These are phyloP conservation scores for Aureobasidium subglaciale DNA, from an alignment of 2,329 filamentous ascomycete genomes.

Conservation along the genomic window DNA sequence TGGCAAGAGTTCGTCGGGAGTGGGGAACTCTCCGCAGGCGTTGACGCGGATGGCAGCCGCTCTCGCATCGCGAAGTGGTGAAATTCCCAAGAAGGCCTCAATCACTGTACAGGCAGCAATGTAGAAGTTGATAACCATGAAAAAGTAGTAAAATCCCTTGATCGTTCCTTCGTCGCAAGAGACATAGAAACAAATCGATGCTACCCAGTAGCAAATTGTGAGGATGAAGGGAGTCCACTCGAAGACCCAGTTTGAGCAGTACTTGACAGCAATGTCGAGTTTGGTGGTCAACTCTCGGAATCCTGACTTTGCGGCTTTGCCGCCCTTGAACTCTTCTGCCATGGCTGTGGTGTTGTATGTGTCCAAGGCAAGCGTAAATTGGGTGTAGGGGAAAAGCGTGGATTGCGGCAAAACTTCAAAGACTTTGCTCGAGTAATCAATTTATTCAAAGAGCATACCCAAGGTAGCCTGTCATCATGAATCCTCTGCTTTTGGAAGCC, in stretches of 20 bases:
- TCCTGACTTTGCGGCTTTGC: background rate
- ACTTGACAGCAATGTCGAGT: background rate
- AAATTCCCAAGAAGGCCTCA: constrained; percentile 27
- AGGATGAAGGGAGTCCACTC: constrained; percentile 27
- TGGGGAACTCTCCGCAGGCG: constrained; percentile 21
- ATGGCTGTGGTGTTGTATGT: background rate
- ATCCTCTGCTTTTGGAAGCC: background rate
- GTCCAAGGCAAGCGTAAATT: background rate
- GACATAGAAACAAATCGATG: constrained; percentile 26
- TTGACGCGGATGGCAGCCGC: constrained; percentile 24
- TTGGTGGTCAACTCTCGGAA: background rate
- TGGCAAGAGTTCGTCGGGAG: constrained; percentile 27
- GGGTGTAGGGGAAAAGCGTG: background rate
- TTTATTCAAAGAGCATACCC: background rate
- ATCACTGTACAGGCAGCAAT: constrained; percentile 25
- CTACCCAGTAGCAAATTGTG: constrained; percentile 25
- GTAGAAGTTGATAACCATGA: constrained; percentile 29
- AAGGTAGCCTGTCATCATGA: background rate
- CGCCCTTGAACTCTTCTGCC: constrained; percentile 7
- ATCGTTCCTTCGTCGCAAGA: constrained; percentile 24
- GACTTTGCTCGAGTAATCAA: constrained; percentile 4
- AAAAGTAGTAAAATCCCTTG: constrained; percentile 29
- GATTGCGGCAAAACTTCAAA: constrained; percentile 1
- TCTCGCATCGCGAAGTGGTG: constrained; percentile 25
- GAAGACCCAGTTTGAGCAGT: constrained; percentile 25